These are phyloP conservation scores for Phaseolus lunatus DNA, from an alignment of 306 rosid genomes.

Conservation along the genomic window DNA sequence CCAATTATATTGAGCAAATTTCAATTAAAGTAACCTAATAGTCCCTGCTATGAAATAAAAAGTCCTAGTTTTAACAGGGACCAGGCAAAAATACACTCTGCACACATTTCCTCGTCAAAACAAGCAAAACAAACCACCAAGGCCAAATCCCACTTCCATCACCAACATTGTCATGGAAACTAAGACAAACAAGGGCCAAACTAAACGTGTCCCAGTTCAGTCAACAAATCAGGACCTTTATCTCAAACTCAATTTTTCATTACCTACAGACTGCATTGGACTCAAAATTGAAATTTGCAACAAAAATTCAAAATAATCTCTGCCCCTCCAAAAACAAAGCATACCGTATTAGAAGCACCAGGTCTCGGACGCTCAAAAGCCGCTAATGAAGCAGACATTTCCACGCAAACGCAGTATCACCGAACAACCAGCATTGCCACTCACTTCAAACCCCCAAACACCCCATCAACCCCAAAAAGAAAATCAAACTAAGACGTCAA, in stretches of 20 bases:
- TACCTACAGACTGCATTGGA: conserved; percentile 15
- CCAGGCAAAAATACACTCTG: conserved; percentile 26
- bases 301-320: not conserved
- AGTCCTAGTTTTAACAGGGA: conserved; percentile 30
- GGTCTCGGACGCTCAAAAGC: conserved; percentile 90
- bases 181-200: not conserved
- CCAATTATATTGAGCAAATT: not conserved
- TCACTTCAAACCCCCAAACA: conserved; percentile 33
- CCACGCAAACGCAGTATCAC: conserved; percentile 45
- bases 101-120: conserved; percentile 35
- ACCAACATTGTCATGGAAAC: conserved; percentile 30
- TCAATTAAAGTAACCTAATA: conserved; percentile 9
- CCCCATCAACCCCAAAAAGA: conserved; percentile 19
- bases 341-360: conserved; percentile 81
- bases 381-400: conserved; percentile 91
- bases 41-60: not conserved
- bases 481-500: not conserved
- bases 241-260: conserved; percentile 33
- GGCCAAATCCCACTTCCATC: conserved; percentile 13
- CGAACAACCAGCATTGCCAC: conserved; percentile 55
- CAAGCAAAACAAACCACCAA: conserved; percentile 9
- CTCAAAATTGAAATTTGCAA: not conserved
- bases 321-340: conserved; percentile 46
- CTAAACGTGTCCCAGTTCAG: conserved; percentile 36
- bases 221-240: not conserved